Base-by-base conservation (phyloP, 768 basidiomycete genomes). In the Tephrocybe sp. region DNA sequence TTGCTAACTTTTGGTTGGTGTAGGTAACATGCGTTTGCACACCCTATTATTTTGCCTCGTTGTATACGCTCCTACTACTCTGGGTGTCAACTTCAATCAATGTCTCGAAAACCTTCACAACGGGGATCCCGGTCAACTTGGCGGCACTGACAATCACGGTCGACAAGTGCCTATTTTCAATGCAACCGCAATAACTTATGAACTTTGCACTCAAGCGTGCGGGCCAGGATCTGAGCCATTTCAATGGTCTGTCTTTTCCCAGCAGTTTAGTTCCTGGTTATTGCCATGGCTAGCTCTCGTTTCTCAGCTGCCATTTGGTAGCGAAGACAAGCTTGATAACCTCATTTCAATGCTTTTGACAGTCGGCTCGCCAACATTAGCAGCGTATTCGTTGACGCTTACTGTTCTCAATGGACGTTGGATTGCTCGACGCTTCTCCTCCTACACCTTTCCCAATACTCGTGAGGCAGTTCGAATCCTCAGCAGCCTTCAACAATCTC, bases 281-380 rank as follows among this genome's bases (percentile, higher is more conserved):
- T 48, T 80, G 8, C 78, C 78, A 7, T 78, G 74, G 67, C 68
- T 80, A 9, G 75, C 78, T 0, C 54, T 80, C 5, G 61, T 79
- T 18, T 76, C 77, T 0, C 77, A 77, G 40, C 69, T 80, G 15
- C 79, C 77, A 0, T 80, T 77, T 20, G 76, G 77, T 7, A 66
- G 71, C 24, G 63, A 55, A 10, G 67, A 68, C 42, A 70, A 59
- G 23, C 54, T 66, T n/a, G 74, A 76, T 18, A 75, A 79, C 46
- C 59, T 78, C 37, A 63, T 69, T 53, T 72, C 75, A 5, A 69
- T 71, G 18, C 12, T 79, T 6, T 62, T 79, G 32, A 71, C 74
- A 1, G 58, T 79, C 21, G 78, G 77, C 1, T 76, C 74, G 0
- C 77, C 77, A 0, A 59, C 60, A 3, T 69, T 79, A 4, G 75